A percentile compares a stretch with the other conserved stretches of the same genome.
These are phyloP conservation scores for Phialophora macrospora DNA, from an alignment of 2,329 filamentous ascomycete genomes.

Conservation along the genomic window DNA sequence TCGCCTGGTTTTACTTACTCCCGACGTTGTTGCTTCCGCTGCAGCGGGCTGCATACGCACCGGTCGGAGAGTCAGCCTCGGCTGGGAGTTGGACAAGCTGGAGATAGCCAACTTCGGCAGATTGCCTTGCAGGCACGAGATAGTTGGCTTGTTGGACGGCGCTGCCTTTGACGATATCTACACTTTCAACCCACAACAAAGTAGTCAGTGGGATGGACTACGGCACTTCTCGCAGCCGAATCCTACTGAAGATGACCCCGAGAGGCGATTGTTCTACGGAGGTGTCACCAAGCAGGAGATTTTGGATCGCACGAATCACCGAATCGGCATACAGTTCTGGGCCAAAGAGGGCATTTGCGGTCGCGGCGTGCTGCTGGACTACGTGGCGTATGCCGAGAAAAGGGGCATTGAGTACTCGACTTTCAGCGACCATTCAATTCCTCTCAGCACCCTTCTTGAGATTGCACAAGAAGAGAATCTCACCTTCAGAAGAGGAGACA, in stretches of 20 bases:
- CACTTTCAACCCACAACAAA: constrained; percentile 55
- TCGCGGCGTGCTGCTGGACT: constrained; percentile 55
- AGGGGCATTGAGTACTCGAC: constrained; percentile 46
- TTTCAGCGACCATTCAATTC: constrained; percentile 52
- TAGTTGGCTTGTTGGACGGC: constrained; percentile 52
- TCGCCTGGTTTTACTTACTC: constrained; percentile 58
- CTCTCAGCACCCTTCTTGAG: constrained; percentile 46
- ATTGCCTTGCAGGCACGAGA: constrained; percentile 57
- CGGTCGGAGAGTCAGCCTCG: constrained; percentile 58
- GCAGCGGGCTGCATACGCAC: constrained; percentile 58
- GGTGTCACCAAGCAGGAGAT: constrained; percentile 32
- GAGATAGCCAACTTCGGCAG: constrained; percentile 61
- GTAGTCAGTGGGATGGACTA: constrained; percentile 57
- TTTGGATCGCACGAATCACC: constrained; percentile 41
- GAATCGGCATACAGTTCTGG: constrained; percentile 44
- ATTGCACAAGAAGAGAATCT: constrained; percentile 51
- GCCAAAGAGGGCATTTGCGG: constrained; percentile 52
- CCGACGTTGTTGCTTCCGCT: constrained; percentile 56
- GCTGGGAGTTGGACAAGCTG: constrained; percentile 62
- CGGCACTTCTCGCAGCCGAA: constrained; percentile 34
- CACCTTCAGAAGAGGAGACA: constrained; percentile 57
- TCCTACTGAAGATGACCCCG: constrained; percentile 16
- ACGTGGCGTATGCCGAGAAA: constrained; percentile 49
- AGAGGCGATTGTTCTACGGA: constrained; percentile 28
- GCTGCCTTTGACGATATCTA: constrained; percentile 50